phyloP scores from a whole-genome alignment of 2,329 filamentous ascomycete genomes.

The Dactylellina sp. region DNA sequence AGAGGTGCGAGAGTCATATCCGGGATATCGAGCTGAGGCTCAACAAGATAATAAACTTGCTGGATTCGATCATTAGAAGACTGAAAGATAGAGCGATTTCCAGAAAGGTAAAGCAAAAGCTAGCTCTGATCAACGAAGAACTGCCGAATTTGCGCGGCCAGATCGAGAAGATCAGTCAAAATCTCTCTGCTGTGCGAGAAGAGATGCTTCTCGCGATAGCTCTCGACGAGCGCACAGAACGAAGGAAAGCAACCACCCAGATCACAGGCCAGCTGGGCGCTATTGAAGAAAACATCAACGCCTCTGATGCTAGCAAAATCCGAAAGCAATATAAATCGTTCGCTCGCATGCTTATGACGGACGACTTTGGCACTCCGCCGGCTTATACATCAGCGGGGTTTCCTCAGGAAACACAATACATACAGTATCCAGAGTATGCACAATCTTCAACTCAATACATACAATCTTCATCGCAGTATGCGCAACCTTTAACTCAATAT shows the following conservation, averaged over 20 bases:
- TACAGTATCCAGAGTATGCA: no score
- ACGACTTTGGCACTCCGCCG: conserved; percentile 7
- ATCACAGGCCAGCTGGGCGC: conserved; percentile 15
- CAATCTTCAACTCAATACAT: no score
- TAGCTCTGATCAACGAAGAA: conserved; percentile 14
- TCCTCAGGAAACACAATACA: not conserved
- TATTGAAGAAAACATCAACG: conserved; percentile 21
- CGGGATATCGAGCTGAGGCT: conserved; percentile 14
- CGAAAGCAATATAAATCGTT: conserved; percentile 17
- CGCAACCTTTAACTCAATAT: no score
- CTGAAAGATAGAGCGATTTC: conserved; percentile 3
- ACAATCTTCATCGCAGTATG: no score
- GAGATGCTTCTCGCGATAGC: conserved; percentile 9
- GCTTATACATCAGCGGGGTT: not conserved
- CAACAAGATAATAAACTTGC: conserved; percentile 12
- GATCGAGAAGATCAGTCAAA: conserved; percentile 17
- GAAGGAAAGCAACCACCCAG: not conserved
- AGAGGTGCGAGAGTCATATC: conserved; percentile 7
- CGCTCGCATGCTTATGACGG: conserved; percentile 19
- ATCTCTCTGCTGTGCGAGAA: conserved; percentile 20
- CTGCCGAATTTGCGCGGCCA: conserved; percentile 8
- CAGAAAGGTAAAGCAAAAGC: conserved; percentile 20
- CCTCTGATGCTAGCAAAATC: conserved; percentile 10
- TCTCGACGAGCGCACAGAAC: conserved; percentile 19
- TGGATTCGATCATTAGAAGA: conserved; percentile 13